Base-by-base conservation (phyloP, 164 flowering plant genomes). In the Chloranthus sessilifolius region DNA sequence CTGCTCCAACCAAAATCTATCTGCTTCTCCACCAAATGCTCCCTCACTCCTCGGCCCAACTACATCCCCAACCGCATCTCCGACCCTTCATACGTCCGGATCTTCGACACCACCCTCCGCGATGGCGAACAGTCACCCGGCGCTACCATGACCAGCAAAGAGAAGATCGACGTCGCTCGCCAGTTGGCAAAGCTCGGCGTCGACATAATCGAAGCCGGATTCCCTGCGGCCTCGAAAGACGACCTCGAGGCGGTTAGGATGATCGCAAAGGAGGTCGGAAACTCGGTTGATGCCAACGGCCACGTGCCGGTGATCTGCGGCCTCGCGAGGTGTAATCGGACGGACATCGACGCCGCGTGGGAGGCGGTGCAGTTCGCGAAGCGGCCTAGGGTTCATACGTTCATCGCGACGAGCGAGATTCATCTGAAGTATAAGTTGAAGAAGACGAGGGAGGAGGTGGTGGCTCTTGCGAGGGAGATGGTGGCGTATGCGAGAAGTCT, bases 41-140 rank as follows among this genome's bases (percentile, higher is more conserved):
- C 49, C 21, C 40, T 43, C 41, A 7, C 58, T 19, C 58, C 52
- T 45, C 82, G 81, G 4, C 92, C 95, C 1, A 63, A 57, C 1
- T 94, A 94, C 73, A 59, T 77, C 46, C 97, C 97, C 23, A 73
- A 77, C 63, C 84, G 62, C 43, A 94, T 94, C 33, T 19, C 84
- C 7, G 88, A 94, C 68, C 95, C 96, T 7, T 45, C 61, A 26
- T 94, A 89, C 41, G 83, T 89, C 16, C 89, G 99, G 43, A 66
- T 94, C 42, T 94, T 94, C 62, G 99, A 94, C 74, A 94, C 99
- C 42, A 94, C 97, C 14, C 92, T 94, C 52, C 95, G 99, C 29
- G 99, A 89, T 39, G 97, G 99, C 21, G 97, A 94, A 51, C 99
- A 94, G 56, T 89, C 96, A n/a, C 99, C 97, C 1, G 99, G 97